Evolutionary conservation across 1,284 basidiomycete species (phyloP), one percentile per base, ranked within the genome.

Genomic region (Volvariella volvacea): DNA sequence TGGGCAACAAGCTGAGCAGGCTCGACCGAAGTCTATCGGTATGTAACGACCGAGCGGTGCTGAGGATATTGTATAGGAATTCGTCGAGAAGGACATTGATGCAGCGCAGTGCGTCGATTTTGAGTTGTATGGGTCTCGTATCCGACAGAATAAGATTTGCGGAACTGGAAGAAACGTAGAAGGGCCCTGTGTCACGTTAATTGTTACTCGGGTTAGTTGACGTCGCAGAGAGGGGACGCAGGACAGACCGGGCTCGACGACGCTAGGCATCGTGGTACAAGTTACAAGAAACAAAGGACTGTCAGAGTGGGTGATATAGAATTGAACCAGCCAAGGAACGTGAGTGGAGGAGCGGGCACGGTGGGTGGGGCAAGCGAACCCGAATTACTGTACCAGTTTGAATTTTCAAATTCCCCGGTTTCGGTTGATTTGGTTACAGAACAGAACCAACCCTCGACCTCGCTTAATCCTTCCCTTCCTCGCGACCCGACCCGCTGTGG

Each of bases 21-120:
- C 82, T 85, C 1, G 73, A 70, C 52, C 90, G 84, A 49, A 96
- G 71, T 51, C 80, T 80, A 46, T 83, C 76, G 2, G 89, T 85
- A 37, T 79, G 70, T 44, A 93, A 69, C n/a, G 88, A 86, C 51
- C 78, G 71, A 2, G 92, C 70, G n/a, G 75, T 68, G 46, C 67
- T 68, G 54, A 96, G 70, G 47, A 92, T 75, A 45, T 71, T 78
- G 63, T 80, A 76, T 46, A 97, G 71, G 48, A 95, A 75, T 64
- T 96, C 93, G 64, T 96, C 92, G 49, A 96, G 78, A 39, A 93
- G 67, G 50, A 82, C 76, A 62, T 96, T 95, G 68, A 95, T 77
- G 48, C 79, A 75, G 46, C 68, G 70, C 42, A 95, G 77, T 14
- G 88, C 83, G 36, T 88, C 80, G 14, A 73, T 59, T 48, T 81